Evolutionary conservation across 805 yeast genomes (phyloP), one percentile per base, ranked within the genome.

Genomic region (Candida methanosorbosa): DNA sequence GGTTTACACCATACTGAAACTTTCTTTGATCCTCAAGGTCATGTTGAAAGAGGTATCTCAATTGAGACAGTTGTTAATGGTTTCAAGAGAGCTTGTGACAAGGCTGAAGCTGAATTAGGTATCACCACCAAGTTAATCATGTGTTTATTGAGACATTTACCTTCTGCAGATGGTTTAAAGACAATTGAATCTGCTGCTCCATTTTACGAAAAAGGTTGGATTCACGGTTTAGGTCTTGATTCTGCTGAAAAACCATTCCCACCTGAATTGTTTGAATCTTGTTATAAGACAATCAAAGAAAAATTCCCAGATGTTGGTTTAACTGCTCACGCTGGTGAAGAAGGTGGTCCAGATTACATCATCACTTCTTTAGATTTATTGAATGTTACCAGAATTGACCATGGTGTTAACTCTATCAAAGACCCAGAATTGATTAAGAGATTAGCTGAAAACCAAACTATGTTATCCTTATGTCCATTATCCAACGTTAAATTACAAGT

Each of bases 251-350:
- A 63, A 40, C 87, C 85, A 23, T 78, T 78, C 59, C 90, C 88
- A 13, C 90, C 94, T 9, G 66, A 70, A 33, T 50, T 79, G 32
- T 84, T 82, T 49, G 60, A 59, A 12, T 82, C 79, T 32, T 78
- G 86, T 52, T 84, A 78, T 53, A 45, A 56, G 9, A 48, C 53
- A 16, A 68, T 81, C 7, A 64, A 62, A 36, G 59, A 63, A 18
- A 50, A 63, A 28, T 71, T 64, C 48, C 74, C 79, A 18, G 59
- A 70, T 18, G 68, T 78, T 36, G 69, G 75, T 27, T 64, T 81
- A 36, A 84, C 94, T 25, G 90, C 94, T 2, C 94, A 84, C 50
- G 94, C 92, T 3, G 94, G 94, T 48, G 94, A 84, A 59, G 94
- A 84, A 62, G 94, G 90, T 35, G 84, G 80, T 42, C 76, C 85